Evolutionary conservation across 345 rosid species (phyloP).

Genomic region (Syzygium aqueum): DNA sequence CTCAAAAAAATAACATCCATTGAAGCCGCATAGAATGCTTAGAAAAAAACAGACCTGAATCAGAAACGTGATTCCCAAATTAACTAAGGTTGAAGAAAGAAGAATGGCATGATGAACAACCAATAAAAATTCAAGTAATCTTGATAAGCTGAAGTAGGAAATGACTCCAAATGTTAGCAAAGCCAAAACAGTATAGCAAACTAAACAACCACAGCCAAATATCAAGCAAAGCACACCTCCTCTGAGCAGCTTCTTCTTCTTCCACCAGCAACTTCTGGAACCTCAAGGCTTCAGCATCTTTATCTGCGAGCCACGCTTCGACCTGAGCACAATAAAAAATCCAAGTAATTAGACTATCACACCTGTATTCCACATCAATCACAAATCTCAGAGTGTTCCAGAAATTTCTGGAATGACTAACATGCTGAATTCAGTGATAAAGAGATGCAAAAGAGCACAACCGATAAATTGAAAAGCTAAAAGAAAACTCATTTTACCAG

Average conservation of each 20-base stretch:
- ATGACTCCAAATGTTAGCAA: not conserved
- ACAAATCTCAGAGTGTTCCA: not conserved
- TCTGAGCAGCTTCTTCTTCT: constrained; percentile 95
- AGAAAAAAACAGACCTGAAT: not conserved
- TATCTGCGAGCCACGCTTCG: constrained; percentile 85
- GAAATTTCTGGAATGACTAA: not conserved
- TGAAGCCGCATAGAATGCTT: not conserved
- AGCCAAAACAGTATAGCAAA: not conserved
- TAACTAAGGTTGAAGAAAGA: not conserved
- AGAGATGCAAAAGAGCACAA: not conserved
- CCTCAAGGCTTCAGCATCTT: constrained; percentile 92
- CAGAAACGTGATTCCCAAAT: not conserved
- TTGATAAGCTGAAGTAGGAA: not conserved
- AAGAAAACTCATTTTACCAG: constrained; percentile 36
- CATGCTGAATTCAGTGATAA: not conserved
- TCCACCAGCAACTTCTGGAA: constrained; percentile 87
- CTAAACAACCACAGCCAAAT: not conserved
- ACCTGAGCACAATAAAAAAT: constrained; percentile 31
- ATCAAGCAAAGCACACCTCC: constrained; percentile 39
- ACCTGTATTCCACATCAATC: not conserved
- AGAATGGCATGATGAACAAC: not conserved
- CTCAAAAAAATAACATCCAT: not conserved
- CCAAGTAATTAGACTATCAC: not conserved
- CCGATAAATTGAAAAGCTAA: not conserved
- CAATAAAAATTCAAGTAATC: not conserved